Evolutionary conservation across 2,329 filamentous ascomycete species (phyloP), one percentile per base, ranked within the genome.

Genomic region (Xylariomycetidae sp.): DNA sequence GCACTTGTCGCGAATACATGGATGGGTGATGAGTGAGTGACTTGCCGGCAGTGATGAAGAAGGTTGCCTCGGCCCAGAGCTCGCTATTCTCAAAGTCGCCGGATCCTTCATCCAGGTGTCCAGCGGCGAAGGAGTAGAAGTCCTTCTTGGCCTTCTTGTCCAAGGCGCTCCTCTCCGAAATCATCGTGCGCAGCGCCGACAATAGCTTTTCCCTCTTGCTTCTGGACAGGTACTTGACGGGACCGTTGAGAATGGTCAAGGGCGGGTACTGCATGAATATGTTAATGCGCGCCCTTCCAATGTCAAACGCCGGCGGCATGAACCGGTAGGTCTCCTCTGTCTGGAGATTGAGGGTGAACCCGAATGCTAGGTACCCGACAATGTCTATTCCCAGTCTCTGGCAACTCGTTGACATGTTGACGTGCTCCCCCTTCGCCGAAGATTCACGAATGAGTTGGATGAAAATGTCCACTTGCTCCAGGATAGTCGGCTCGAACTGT

Each of bases 131-230:
- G 20, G 90, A 0, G 90, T 96, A 22, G 85, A 81, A 2, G 74
- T 78, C 59, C 92, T 95, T 41, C 86, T 75, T 6, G 88, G 86
- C 18, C 5, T 31, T 12, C 22, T 12, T 15, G 11, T 22, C 18
- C 19, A 22, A 20, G 9, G 30, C 18, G 10, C 16, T 7, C 15
- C 30, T 18, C n/a, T n/a, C 13, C n/a, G 14, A 6, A 22, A 31
- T 16, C 30, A 31, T 31, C 12, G 6, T 31, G 4, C 22, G 12
- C 17, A 31, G 15, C 12, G 22, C 15, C 6, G 22, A n/a, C 6
- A 31, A 13, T 22, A 31, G 11, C 16, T 19, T 31, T 22, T n/a
- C n/a, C n/a, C 17, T 25, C 13, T 22, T 8, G 5, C 16, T 18
- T 15, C 15, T 31, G 7, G 17, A 15, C n/a, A 31, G 6, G 13